Base-by-base conservation (phyloP, 192 early-diverging fungal species). In the Chytriomyces sp. region DNA sequence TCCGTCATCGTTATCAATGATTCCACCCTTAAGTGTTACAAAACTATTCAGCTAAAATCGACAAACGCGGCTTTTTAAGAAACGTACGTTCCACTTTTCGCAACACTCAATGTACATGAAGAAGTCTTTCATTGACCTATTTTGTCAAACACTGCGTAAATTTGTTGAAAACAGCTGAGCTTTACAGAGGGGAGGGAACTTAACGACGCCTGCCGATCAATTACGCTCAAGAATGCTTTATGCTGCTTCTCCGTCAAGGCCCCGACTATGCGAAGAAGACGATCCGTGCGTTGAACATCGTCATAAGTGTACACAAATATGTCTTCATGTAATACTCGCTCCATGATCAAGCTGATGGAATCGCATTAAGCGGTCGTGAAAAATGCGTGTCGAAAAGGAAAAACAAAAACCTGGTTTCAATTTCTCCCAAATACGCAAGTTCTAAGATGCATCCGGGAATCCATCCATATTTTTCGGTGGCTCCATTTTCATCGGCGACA, bases 371-470 rank as follows among this genome's bases (percentile, higher is more conserved):
- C 9, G 18, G 47, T 46, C 9, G 64, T 45, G 6, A 45, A 24
- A 44, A 46, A 53, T 5, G 16, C 64, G 13, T 5, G 67, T 63
- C 24, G 16, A 46, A 18, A 20, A 8, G 61, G 45, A 61, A 16
- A 13, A 24, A 65, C 57, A 84, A 10, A 7, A 20, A 93, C 91
- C 85, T 89, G 6, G 91, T 83, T n/a, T 95, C 93, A 5, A 84
- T 76, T 61, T 97, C 95, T 73, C 94, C 93, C 24, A 94, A 82
- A 78, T 96, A 99, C 18, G 96, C 78, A n/a, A 92, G 82, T 64
- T 94, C 91, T 23, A 97, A 77, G n/a, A 99, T 79, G 26, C 81
- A 87, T 20, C 89, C 86, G 3, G 95, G 94, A 77, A 99, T 96
- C 89, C 93, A 92, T 10, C 85, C 88, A 85, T 95, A 93, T 60